These are phyloP conservation scores for Bipolaris bicolor DNA, from an alignment of 2,329 filamentous ascomycete genomes.

Conservation along the genomic window DNA sequence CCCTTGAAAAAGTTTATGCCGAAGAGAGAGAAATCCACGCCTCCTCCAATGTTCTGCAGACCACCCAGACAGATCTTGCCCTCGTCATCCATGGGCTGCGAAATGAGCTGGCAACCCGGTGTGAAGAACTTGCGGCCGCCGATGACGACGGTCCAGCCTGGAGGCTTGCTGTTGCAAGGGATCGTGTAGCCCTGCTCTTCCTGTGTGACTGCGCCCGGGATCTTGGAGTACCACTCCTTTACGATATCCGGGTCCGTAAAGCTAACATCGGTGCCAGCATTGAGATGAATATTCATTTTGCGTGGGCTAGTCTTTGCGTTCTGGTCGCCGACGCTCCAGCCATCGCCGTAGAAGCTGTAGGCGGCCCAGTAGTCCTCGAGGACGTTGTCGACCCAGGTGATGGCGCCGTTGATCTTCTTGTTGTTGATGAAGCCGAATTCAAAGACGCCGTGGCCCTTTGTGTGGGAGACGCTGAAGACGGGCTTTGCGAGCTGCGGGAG, in stretches of 20 bases:
- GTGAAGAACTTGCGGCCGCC: not conserved
- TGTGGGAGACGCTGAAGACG: not conserved
- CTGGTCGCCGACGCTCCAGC: not conserved
- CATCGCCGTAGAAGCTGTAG: not conserved
- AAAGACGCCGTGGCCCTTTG: not conserved
- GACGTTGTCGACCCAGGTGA: not conserved
- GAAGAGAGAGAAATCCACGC: not conserved
- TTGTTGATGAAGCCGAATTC: conserved; percentile 1
- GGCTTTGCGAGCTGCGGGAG: not conserved
- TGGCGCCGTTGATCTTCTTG: not conserved
- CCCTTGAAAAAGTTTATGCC: not conserved
- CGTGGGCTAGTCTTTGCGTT: not conserved
- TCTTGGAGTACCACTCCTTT: not conserved
- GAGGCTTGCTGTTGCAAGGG: not conserved
- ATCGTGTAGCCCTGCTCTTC: not conserved
- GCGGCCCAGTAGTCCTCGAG: not conserved
- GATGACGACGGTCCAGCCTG: not conserved
- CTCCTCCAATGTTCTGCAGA: not conserved
- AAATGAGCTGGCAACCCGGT: not conserved
- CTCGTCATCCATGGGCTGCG: not conserved
- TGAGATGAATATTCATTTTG: not conserved
- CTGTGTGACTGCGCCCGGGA: not conserved
- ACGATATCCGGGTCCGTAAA: not conserved
- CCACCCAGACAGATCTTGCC: not conserved
- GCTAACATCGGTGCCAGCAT: not conserved